Evolutionary conservation across 1,284 basidiomycete species (phyloP).

Genomic region (Cutaneotrichosporon cyanovorans): DNA sequence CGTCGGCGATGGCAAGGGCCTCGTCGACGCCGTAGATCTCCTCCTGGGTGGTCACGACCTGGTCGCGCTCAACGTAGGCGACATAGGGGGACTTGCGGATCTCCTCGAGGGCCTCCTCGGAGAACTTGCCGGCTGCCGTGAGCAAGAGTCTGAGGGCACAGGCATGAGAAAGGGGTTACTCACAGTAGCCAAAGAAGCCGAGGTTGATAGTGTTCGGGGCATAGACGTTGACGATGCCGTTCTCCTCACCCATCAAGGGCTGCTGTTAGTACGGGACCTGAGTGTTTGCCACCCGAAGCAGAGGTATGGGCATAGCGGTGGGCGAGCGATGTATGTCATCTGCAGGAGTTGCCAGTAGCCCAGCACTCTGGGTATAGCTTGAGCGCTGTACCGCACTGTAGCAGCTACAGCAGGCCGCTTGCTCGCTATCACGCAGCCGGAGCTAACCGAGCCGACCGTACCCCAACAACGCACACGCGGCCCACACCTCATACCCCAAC

Average conservation of each 20-base stretch:
- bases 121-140: conserved; percentile 65
- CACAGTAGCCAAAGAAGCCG: conserved; percentile 41
- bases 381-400: too few species aligned
- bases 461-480: neutral
- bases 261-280: conserved; percentile 16
- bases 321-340: too few species aligned
- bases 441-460: conserved; percentile 1
- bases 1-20: conserved; percentile 18
- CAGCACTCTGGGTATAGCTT: too few species aligned
- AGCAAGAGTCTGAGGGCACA: neutral
- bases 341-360: too few species aligned
- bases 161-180: conserved; percentile 9
- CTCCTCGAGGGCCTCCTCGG: conserved; percentile 61
- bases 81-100: conserved; percentile 86
- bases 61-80: conserved; percentile 86
- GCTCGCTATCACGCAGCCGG: conserved; percentile 1
- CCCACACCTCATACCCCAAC: conserved; percentile 14
- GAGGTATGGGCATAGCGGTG: too few species aligned
- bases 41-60: conserved; percentile 69
- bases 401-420: neutral
- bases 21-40: conserved; percentile 39
- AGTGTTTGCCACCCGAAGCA: too few species aligned
- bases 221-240: conserved; percentile 43
- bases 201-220: conserved; percentile 24
- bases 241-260: conserved; percentile 32